Evolutionary conservation across 345 rosid species (phyloP).

Genomic region (Arabidopsis arenosa): DNA sequence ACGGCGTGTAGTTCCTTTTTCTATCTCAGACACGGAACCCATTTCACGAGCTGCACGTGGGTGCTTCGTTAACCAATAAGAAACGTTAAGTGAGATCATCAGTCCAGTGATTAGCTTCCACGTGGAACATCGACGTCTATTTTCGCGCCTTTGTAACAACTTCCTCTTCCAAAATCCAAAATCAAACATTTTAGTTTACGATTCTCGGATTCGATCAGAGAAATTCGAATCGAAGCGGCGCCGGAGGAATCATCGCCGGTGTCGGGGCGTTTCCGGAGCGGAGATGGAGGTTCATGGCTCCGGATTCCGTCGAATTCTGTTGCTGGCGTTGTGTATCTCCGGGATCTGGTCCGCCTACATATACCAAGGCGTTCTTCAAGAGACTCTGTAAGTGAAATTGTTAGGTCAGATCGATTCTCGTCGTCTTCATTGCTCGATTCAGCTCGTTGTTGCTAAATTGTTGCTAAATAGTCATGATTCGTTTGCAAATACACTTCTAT

Average conservation of each 20-base stretch:
- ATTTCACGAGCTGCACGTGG: constrained; percentile 1
- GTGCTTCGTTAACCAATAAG: constrained; percentile 50
- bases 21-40: constrained; percentile 29
- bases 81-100: constrained; percentile 31
- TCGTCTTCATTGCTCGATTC: constrained; percentile 9
- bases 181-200: background rate
- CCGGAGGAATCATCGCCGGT: constrained; percentile 13
- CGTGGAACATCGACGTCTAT: constrained; percentile 58
- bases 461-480: background rate
- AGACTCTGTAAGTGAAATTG: constrained; percentile 64
- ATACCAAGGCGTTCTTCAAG: constrained; percentile 90
- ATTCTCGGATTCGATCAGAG: constrained; percentile 18
- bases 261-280: background rate
- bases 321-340: constrained; percentile 77
- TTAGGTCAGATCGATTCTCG: background rate
- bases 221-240: background rate
- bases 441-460: constrained; percentile 22
- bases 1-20: constrained; percentile 25
- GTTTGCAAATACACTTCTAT: background rate
- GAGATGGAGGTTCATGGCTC: constrained; percentile 65
- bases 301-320: constrained; percentile 53
- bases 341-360: constrained; percentile 92
- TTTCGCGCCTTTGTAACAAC: constrained; percentile 47
- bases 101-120: constrained; percentile 50
- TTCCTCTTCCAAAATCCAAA: constrained; percentile 3